Percentiles rank a stretch among this genome's conserved stretches.
Evolutionary conservation across 2,329 filamentous ascomycete species (phyloP).

Genomic region (Ceratocystis smalleyi): DNA sequence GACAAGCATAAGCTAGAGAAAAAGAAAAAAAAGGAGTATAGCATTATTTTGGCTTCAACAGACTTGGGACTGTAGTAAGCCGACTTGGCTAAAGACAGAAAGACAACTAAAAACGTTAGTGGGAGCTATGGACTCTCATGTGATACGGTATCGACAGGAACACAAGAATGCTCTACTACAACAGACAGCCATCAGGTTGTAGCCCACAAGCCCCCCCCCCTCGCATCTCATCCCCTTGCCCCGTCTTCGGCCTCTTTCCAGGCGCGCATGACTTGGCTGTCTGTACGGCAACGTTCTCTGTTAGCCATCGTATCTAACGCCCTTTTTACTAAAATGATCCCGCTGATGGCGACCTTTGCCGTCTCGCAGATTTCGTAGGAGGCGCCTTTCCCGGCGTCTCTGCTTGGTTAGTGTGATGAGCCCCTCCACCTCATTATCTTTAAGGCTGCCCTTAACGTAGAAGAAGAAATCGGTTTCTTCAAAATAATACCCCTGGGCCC

Average conservation of each 20-base stretch:
- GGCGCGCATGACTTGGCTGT: background rate
- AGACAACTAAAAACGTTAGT: too few species aligned
- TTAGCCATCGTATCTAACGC: background rate
- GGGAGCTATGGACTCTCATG: too few species aligned
- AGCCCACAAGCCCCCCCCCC: too few species aligned
- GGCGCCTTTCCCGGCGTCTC: slow-evolving; percentile 9
- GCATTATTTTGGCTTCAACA: background rate
- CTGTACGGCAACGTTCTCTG: background rate
- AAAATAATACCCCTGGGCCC: slow-evolving; percentile 69
- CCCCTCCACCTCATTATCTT: slow-evolving; percentile 5
- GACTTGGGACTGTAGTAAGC: too few species aligned
- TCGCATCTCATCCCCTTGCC: too few species aligned
- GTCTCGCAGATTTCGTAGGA: background rate
- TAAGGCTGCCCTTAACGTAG: slow-evolving; percentile 82
- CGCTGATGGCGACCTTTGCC: background rate
- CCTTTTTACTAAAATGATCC: background rate
- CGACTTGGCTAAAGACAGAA: too few species aligned
- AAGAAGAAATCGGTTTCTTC: slow-evolving; percentile 83
- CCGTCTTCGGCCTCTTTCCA: background rate
- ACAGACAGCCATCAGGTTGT: too few species aligned
- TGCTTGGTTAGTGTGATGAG: slow-evolving; percentile 9
- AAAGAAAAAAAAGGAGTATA: background rate
- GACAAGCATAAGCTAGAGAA: background rate
- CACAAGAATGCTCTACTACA: too few species aligned
- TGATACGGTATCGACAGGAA: too few species aligned